These are phyloP conservation scores for Colletotrichum magnum DNA, from an alignment of 2,329 filamentous ascomycete species.

Conservation along the genomic window DNA sequence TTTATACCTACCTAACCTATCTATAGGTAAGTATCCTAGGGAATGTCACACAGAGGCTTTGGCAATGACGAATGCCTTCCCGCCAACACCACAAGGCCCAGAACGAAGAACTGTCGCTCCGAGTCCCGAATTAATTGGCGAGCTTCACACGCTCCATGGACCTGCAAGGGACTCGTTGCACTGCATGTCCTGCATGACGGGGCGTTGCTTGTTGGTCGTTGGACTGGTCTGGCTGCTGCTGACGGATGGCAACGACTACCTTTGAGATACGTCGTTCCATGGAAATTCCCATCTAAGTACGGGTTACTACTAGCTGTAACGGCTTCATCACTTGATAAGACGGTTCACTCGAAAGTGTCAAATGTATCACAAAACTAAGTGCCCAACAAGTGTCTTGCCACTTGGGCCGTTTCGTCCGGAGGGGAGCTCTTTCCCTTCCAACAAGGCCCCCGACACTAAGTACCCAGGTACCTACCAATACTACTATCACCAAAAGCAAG, in stretches of 20 bases:
- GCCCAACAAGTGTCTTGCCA: too few relatives aligned
- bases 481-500: neutral
- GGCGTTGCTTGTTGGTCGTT: neutral
- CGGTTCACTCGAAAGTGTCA: too few relatives aligned
- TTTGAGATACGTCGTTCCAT: too few relatives aligned
- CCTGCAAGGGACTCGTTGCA: constrained; percentile 28
- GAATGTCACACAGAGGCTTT: neutral
- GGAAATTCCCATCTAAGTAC: too few relatives aligned
- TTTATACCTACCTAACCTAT: neutral
- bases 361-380: too few relatives aligned
- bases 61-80: neutral
- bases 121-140: constrained; percentile 11
- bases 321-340: too few relatives aligned
- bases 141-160: constrained; percentile 5
- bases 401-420: too few relatives aligned
- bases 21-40: neutral
- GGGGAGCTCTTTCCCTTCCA: too few relatives aligned
- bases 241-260: too few relatives aligned
- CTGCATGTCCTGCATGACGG: neutral
- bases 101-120: neutral
- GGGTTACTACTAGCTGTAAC: too few relatives aligned
- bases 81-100: neutral
- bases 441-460: too few relatives aligned
- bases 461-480: too few relatives aligned
- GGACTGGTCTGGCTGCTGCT: neutral